Evolutionary conservation across 441 rosid genomes (phyloP).

Genomic region (Eruca vesicaria): DNA sequence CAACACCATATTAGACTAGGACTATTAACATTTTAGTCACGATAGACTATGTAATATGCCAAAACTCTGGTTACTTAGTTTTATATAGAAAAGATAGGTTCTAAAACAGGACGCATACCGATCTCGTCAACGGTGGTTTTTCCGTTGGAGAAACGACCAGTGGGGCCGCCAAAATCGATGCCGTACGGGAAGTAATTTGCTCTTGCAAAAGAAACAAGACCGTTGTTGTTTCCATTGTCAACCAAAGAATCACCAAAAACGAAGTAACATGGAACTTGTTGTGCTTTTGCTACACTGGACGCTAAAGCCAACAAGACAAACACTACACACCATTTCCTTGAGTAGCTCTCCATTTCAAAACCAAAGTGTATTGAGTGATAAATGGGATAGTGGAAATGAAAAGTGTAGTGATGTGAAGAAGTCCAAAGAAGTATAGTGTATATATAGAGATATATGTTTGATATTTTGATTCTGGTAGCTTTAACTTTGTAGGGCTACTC

Average conservation of each 20-base stretch:
- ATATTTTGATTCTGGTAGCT: not conserved
- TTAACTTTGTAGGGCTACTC: slow-evolving; percentile 19
- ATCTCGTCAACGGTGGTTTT: not conserved
- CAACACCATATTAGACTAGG: slow-evolving; percentile 4
- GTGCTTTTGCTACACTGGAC: slow-evolving; percentile 25
- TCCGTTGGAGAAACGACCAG: not conserved
- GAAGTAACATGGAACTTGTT: slow-evolving; percentile 66
- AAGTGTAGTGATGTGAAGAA: slow-evolving; percentile 22
- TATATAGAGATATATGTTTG: slow-evolving; percentile 15
- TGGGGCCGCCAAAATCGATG: not conserved
- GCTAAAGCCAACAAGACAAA: slow-evolving; percentile 19
- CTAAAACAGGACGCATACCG: slow-evolving; percentile 24
- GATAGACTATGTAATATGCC: not conserved
- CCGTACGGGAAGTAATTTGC: not conserved
- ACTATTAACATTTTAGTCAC: not conserved
- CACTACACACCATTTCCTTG: slow-evolving; percentile 33
- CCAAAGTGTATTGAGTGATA: not conserved
- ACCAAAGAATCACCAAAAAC: slow-evolving; percentile 69
- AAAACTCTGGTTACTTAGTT: not conserved
- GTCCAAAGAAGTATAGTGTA: slow-evolving; percentile 9
- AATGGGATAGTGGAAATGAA: slow-evolving; percentile 6
- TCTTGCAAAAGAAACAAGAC: slow-evolving; percentile 24
- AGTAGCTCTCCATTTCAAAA: slow-evolving; percentile 38
- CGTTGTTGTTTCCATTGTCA: slow-evolving; percentile 68
- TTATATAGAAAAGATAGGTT: not conserved